A percentile compares a stretch with the other conserved stretches of the same genome.
These are phyloP conservation scores for Xylaria palmicola DNA, from an alignment of 495 filamentous ascomycete genomes.

Conservation along the genomic window DNA sequence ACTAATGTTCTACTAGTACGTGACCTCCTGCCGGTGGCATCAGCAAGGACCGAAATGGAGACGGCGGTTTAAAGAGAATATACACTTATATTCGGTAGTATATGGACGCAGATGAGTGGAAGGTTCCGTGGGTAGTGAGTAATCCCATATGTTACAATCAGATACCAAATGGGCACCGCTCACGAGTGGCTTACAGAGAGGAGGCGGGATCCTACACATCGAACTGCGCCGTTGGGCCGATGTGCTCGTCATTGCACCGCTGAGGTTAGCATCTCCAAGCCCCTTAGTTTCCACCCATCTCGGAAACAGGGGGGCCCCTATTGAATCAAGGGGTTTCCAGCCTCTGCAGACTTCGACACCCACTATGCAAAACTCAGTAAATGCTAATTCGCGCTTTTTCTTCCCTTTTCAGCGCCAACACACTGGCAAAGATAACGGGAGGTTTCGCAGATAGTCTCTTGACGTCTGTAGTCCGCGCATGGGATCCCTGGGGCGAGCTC, in stretches of 20 bases:
- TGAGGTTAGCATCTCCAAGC: constrained; percentile 26
- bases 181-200: constrained; percentile 40
- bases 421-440: constrained; percentile 70
- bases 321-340: not conserved
- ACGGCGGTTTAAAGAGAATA: too few species aligned
- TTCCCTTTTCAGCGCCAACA: constrained; percentile 60
- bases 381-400: not conserved
- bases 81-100: constrained; percentile 40
- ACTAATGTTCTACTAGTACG: not conserved
- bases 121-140: constrained; percentile 56
- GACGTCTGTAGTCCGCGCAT: constrained; percentile 74
- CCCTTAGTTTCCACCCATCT: not conserved
- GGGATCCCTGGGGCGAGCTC: constrained; percentile 71
- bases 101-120: constrained; percentile 79
- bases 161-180: not conserved
- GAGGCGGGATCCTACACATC: constrained; percentile 75
- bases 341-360: not conserved
- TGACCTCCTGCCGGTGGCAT: not conserved
- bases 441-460: constrained; percentile 71
- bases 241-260: constrained; percentile 74
- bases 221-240: constrained; percentile 74
- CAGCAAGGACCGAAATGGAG: not conserved
- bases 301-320: not conserved
- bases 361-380: not conserved
- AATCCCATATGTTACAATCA: not conserved